phyloP scores from a whole-genome alignment of 2,329 filamentous ascomycete species.

The Colletotrichum chlorophyti region DNA sequence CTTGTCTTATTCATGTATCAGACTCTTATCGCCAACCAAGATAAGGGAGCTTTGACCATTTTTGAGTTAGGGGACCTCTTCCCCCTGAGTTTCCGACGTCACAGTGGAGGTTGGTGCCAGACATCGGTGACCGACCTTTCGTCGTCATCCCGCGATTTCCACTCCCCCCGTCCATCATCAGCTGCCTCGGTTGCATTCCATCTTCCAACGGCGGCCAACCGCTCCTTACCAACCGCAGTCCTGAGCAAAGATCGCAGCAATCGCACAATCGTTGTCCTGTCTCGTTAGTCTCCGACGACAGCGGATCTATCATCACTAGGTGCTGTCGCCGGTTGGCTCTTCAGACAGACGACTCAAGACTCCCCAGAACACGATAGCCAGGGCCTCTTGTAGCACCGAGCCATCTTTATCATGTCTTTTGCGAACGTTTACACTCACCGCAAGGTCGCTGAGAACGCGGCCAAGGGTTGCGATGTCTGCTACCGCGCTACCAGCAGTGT shows the following conservation, averaged over 20 bases:
- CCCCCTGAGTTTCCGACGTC: conserved; percentile 19
- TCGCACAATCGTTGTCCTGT: no score
- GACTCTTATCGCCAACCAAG: conserved; percentile 11
- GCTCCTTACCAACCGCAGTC: no score
- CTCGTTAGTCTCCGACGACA: no score
- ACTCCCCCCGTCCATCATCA: not conserved
- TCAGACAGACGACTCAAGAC: no score
- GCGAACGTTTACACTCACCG: conserved; percentile 86
- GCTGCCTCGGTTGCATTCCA: no score
- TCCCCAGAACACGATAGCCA: no score
- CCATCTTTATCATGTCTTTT: conserved; percentile 55
- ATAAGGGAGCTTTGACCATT: conserved; percentile 17
- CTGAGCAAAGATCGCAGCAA: no score
- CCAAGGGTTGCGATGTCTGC: conserved; percentile 89
- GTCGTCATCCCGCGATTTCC: conserved; percentile 14
- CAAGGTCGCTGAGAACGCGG: conserved; percentile 82
- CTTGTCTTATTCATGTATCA: conserved; percentile 20
- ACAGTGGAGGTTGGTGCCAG: conserved; percentile 18
- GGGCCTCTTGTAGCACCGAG: no score
- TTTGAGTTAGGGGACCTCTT: not conserved
- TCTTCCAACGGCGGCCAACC: no score
- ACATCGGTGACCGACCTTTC: no score
- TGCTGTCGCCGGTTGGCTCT: no score
- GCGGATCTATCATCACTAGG: no score
- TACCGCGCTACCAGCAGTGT: conserved; percentile 89